Evolutionary conservation across 1,284 basidiomycete species (phyloP).

Genomic region (Paramarasmius palmivorus): DNA sequence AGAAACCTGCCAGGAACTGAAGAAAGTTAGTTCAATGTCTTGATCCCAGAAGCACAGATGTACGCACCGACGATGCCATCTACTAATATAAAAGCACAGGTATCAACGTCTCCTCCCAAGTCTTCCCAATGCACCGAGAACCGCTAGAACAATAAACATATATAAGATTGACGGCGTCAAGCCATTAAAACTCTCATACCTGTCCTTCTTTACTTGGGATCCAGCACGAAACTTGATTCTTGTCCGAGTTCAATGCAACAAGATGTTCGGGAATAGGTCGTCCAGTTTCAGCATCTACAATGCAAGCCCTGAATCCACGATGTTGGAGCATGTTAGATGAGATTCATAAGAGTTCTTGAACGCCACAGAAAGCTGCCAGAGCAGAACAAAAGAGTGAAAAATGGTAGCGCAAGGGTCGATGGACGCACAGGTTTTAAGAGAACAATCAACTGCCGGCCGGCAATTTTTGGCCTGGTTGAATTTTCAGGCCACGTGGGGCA

Average conservation of each 20-base stretch:
- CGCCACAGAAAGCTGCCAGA: conserved; percentile 3
- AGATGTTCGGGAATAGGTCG: conserved; percentile 52
- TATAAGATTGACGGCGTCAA: too few species aligned
- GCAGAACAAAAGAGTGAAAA: not conserved
- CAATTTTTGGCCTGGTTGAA: too few species aligned
- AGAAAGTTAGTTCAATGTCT: not conserved
- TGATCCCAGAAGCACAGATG: not conserved
- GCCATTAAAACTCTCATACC: conserved; percentile 31
- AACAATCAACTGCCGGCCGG: too few species aligned
- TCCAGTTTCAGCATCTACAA: conserved; percentile 43
- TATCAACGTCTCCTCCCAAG: conserved; percentile 48
- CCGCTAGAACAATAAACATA: conserved; percentile 31
- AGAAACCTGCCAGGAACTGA: conserved; percentile 59
- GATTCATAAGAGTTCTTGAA: not conserved
- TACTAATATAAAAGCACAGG: conserved; percentile 56
- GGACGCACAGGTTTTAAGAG: too few species aligned
- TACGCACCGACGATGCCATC: conserved; percentile 45
- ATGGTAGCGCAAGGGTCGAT: not conserved
- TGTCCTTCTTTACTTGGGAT: conserved; percentile 58
- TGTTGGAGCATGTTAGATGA: conserved; percentile 47
- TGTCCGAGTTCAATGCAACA: conserved; percentile 40
- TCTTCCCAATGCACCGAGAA: conserved; percentile 66
- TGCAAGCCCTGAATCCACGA: conserved; percentile 67
- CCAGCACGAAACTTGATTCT: conserved; percentile 59
- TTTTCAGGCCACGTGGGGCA: not conserved